phyloP scores from a whole-genome alignment of 768 basidiomycete genomes.

The Podaxis carcinomalis region DNA sequence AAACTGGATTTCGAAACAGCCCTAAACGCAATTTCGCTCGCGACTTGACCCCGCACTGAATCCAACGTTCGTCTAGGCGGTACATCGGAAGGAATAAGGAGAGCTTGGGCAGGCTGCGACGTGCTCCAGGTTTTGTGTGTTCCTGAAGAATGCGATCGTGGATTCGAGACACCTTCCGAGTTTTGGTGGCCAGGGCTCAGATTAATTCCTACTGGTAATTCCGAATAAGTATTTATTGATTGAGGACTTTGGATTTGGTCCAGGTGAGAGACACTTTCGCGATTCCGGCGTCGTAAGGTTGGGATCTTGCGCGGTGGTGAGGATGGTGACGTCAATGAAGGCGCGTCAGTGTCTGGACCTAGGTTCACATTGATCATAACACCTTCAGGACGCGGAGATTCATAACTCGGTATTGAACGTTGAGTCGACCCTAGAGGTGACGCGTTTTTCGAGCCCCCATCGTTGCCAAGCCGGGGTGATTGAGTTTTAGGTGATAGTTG shows the following conservation, averaged over 20 bases:
- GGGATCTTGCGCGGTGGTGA: background rate
- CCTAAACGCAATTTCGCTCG: constrained; percentile 51
- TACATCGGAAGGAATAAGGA: background rate
- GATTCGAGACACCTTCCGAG: too few species aligned
- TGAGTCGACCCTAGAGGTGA: background rate
- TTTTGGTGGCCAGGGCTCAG: too few species aligned
- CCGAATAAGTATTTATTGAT: background rate
- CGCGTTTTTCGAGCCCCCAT: background rate
- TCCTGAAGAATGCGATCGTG: too few species aligned
- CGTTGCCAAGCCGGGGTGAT: background rate
- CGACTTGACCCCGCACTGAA: constrained; percentile 56
- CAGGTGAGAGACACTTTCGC: background rate
- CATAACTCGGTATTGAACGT: constrained; percentile 1
- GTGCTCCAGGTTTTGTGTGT: background rate
- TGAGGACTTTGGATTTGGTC: background rate
- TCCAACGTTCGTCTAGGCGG: constrained; percentile 42
- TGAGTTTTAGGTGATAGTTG: background rate
- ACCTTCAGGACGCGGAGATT: background rate
- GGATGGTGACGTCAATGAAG: background rate
- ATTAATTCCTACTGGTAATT: background rate
- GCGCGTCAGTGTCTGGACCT: background rate
- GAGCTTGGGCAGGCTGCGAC: background rate
- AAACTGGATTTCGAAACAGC: constrained; percentile 45
- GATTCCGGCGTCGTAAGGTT: background rate
- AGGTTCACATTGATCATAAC: background rate